These are phyloP conservation scores for Boletus sensibilis DNA, from an alignment of 768 basidiomycete genomes.

Conservation along the genomic window DNA sequence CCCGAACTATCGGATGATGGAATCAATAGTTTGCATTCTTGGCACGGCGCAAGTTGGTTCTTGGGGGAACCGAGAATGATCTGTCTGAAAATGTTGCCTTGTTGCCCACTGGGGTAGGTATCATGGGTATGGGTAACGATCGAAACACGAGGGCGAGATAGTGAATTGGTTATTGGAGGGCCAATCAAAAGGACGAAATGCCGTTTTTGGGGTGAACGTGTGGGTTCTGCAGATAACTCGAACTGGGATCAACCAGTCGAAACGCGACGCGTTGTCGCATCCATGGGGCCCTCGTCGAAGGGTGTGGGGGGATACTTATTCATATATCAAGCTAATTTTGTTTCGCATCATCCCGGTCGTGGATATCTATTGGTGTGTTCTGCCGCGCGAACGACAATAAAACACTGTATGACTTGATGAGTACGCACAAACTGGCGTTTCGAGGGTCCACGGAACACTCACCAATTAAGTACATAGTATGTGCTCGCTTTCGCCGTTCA, in stretches of 20 bases:
- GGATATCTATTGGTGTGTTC: not conserved
- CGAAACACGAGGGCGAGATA: conserved; percentile 13
- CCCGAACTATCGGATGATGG: not conserved
- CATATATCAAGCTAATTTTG: conserved; percentile 3
- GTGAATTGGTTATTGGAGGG: conserved; percentile 5
- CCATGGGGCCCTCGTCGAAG: not conserved
- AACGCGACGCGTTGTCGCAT: not conserved
- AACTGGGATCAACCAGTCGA: not conserved
- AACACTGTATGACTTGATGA: not conserved
- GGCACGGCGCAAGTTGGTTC: not conserved
- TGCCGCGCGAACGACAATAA: not conserved
- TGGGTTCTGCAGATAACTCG: not conserved
- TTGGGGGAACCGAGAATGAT: not conserved
- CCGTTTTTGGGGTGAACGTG: not conserved
- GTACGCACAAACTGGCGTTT: not conserved
- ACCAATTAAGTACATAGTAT: not conserved
- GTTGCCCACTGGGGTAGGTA: not conserved
- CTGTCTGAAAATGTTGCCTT: not conserved
- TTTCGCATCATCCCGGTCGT: not conserved
- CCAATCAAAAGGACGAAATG: not conserved
- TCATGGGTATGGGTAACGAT: conserved; percentile 5
- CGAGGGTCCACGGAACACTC: not conserved
- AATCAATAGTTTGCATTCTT: not conserved
- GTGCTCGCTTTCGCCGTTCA: not conserved
- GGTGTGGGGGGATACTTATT: not conserved